Conservation (phyloP, 2,329 filamentous ascomycete species). For the Alternaria ethzedia region DNA sequence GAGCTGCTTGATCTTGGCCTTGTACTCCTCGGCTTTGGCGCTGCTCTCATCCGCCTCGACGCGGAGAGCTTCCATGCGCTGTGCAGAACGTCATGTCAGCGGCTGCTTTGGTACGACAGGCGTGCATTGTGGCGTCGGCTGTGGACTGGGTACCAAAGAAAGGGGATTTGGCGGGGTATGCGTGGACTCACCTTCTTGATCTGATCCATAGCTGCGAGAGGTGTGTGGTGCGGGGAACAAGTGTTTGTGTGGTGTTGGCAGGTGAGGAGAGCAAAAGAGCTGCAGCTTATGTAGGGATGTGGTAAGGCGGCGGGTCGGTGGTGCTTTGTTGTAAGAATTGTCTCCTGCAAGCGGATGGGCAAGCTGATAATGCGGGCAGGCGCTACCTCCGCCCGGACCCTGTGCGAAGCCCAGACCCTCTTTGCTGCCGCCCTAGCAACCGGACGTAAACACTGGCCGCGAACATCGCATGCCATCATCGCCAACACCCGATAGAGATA, state of each 20-base stretch:
- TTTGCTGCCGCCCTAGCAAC: slow-evolving; percentile 31
- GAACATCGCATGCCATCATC: not conserved
- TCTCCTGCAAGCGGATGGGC: slow-evolving; percentile 15
- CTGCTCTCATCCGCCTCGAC: slow-evolving; percentile 88
- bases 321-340: slow-evolving; percentile 34
- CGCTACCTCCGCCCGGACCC: slow-evolving; percentile 21
- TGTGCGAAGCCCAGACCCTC: slow-evolving; percentile 18
- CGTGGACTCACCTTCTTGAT: slow-evolving; percentile 80
- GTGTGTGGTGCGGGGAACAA: slow-evolving; percentile 8
- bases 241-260: slow-evolving; percentile 9
- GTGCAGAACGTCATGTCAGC: slow-evolving; percentile 34
- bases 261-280: slow-evolving; percentile 2
- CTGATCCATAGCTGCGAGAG: slow-evolving; percentile 70
- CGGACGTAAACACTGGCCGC: slow-evolving; percentile 33
- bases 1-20: slow-evolving; percentile 83
- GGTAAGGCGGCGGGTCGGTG: slow-evolving; percentile 14
- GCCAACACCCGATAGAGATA: slow-evolving; percentile 6
- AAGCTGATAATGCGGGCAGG: slow-evolving; percentile 40
- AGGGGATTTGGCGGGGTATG: slow-evolving; percentile 45
- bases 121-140: slow-evolving; percentile 9
- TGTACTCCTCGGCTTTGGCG: slow-evolving; percentile 84
- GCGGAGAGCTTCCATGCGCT: slow-evolving; percentile 97
- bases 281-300: slow-evolving; percentile 11
- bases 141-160: slow-evolving; percentile 19
- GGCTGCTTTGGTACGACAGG: slow-evolving; percentile 1